These are phyloP conservation scores for Monosporascus sp. DNA, from an alignment of 2,329 filamentous ascomycete species.

Conservation along the genomic window DNA sequence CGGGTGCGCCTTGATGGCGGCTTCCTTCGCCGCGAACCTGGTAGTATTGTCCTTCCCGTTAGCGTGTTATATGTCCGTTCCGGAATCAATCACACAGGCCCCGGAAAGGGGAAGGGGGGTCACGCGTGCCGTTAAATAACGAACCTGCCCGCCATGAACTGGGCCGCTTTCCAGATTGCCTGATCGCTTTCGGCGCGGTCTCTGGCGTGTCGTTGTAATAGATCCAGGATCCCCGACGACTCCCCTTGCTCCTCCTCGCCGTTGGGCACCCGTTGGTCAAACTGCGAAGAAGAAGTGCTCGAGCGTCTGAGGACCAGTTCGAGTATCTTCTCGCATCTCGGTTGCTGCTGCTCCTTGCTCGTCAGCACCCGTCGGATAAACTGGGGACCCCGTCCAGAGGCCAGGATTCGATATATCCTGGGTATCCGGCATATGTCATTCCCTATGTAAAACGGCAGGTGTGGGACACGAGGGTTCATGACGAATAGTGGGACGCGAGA, in stretches of 20 bases:
- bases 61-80: not conserved
- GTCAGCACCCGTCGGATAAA: slow-evolving; percentile 46
- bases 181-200: slow-evolving; percentile 5
- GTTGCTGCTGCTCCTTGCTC: slow-evolving; percentile 30
- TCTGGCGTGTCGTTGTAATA: too few relatives aligned
- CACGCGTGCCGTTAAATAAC: slow-evolving; percentile 3
- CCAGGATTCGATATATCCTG: slow-evolving; percentile 58
- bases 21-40: slow-evolving; percentile 70
- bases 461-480: slow-evolving; percentile 30
- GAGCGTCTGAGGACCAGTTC: slow-evolving; percentile 5
- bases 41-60: not conserved
- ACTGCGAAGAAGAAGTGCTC: not conserved
- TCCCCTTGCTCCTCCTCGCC: not conserved
- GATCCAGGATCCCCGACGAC: too few relatives aligned
- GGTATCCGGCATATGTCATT: slow-evolving; percentile 71
- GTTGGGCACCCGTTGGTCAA: too few relatives aligned
- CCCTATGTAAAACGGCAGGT: slow-evolving; percentile 66
- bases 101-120: not conserved
- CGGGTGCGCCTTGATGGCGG: slow-evolving; percentile 65
- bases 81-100: too few relatives aligned
- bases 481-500: not conserved
- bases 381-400: slow-evolving; percentile 31
- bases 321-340: slow-evolving; percentile 5
- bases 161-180: slow-evolving; percentile 32
- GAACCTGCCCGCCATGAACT: slow-evolving; percentile 41